Conservation (phyloP, 2,329 filamentous ascomycete genomes). For the Fusarium begoniae region DNA sequence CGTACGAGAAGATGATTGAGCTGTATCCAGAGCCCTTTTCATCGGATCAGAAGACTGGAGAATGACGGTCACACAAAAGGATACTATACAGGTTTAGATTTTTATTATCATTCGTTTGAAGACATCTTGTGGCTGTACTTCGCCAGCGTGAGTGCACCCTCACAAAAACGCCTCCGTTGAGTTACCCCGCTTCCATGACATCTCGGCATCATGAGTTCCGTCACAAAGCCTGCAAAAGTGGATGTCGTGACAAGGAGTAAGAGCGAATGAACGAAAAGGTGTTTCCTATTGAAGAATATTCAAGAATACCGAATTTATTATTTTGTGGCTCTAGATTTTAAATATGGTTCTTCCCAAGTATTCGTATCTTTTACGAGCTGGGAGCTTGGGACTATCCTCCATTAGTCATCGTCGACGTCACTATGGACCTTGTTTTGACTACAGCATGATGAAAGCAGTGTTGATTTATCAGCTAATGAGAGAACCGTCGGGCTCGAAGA, state of each 20-base stretch:
- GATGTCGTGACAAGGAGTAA: rapidly evolving
- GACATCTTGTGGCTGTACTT: not conserved
- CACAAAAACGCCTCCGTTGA: rapidly evolving
- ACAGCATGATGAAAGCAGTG: rapidly evolving
- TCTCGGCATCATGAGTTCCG: not conserved
- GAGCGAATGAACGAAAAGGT: rapidly evolving
- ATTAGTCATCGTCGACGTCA: not conserved
- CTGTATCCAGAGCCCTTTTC: constrained; percentile 7
- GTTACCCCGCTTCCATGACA: not conserved
- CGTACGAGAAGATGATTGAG: constrained; percentile 3
- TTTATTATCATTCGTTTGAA: rapidly evolving
- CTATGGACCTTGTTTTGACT: not conserved
- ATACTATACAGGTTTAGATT: not conserved
- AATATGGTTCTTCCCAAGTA: not conserved
- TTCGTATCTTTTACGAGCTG: not conserved
- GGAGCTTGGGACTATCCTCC: not conserved
- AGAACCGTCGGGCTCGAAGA: rapidly evolving
- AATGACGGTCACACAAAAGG: rapidly evolving
- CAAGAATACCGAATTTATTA: rapidly evolving
- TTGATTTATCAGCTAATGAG: not conserved
- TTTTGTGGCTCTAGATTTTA: not conserved
- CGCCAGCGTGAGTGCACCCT: rapidly evolving
- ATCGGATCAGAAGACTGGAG: rapidly evolving
- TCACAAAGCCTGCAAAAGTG: rapidly evolving
- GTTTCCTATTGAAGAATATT: not conserved